phyloP scores from a whole-genome alignment of 192 early-diverging fungal genomes.

The Backusella liffmaniae region DNA sequence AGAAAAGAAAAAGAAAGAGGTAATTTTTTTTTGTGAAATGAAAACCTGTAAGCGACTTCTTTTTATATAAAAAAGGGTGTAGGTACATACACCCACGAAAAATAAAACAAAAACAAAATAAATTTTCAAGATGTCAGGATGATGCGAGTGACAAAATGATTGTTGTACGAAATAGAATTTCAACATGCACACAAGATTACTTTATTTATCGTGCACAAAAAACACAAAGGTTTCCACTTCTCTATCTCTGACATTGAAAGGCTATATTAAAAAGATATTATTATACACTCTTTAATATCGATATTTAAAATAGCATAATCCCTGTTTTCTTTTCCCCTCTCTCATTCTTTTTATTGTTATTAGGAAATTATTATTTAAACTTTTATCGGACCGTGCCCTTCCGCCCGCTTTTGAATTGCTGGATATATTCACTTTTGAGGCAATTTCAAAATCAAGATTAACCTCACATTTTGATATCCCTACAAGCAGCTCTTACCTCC shows the following conservation, averaged over 20 bases:
- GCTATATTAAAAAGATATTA: neutral
- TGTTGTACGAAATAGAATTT: neutral
- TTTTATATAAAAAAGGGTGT: neutral
- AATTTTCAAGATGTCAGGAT: slow-evolving; percentile 9
- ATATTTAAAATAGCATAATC: neutral
- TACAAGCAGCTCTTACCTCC: neutral
- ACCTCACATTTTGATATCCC: too few species aligned
- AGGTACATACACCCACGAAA: neutral
- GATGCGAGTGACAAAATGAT: neutral
- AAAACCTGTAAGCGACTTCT: neutral
- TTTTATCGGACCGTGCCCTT: neutral
- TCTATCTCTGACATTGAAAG: neutral
- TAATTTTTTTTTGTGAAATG: neutral
- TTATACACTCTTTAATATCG: neutral
- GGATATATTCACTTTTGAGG: neutral
- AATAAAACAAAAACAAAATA: slow-evolving; percentile 9
- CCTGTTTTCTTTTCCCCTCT: neutral
- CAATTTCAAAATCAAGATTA: neutral
- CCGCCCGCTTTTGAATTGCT: neutral
- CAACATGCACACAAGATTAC: neutral
- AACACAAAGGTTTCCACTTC: neutral
- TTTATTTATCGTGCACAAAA: neutral
- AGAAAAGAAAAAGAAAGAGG: neutral
- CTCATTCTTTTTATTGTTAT: neutral
- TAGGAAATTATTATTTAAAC: neutral